phyloP scores from a whole-genome alignment of 805 yeast genomes.

The Lipomyces sp. region DNA sequence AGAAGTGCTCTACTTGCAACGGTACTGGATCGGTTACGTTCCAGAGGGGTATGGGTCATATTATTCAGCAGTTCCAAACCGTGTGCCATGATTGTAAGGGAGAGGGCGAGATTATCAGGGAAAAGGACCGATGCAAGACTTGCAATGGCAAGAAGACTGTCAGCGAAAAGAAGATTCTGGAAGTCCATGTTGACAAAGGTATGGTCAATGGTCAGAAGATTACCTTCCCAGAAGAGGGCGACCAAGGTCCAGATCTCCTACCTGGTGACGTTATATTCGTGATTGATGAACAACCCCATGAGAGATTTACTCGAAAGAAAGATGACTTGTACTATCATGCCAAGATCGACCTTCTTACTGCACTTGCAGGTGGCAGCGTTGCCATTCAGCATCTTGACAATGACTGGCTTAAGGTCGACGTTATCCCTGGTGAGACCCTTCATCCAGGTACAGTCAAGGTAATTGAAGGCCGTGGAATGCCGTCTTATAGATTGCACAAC shows the following conservation, averaged over 20 bases:
- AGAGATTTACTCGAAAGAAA: slow-evolving; percentile 80
- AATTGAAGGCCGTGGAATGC: slow-evolving; percentile 96
- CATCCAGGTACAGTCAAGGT: slow-evolving; percentile 82
- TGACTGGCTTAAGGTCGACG: slow-evolving; percentile 80
- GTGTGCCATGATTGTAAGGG: slow-evolving; percentile 92
- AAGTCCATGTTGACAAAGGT: slow-evolving; percentile 95
- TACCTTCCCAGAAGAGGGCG: slow-evolving; percentile 94
- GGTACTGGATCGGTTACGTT: slow-evolving; percentile 92
- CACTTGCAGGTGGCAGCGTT: slow-evolving; percentile 94
- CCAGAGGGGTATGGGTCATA: slow-evolving; percentile 98
- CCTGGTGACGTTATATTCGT: slow-evolving; percentile 97
- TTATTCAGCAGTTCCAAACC: slow-evolving; percentile 97
- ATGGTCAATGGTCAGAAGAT: slow-evolving; percentile 93
- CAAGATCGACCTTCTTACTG: slow-evolving; percentile 88
- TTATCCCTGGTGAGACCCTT: slow-evolving; percentile 91
- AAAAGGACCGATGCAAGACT: slow-evolving; percentile 82
- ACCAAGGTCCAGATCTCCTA: slow-evolving; percentile 90
- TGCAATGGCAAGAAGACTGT: slow-evolving; percentile 90
- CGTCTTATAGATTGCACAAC: slow-evolving; percentile 85
- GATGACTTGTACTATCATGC: slow-evolving; percentile 84
- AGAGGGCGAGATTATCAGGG: slow-evolving; percentile 83
- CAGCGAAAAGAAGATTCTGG: slow-evolving; percentile 87
- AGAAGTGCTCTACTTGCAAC: slow-evolving; percentile 82
- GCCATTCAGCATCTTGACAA: slow-evolving; percentile 89
- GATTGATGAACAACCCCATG: slow-evolving; percentile 88